These are phyloP conservation scores for Talaromyces marneffei DNA, from an alignment of 2,329 filamentous ascomycete species.

Conservation along the genomic window DNA sequence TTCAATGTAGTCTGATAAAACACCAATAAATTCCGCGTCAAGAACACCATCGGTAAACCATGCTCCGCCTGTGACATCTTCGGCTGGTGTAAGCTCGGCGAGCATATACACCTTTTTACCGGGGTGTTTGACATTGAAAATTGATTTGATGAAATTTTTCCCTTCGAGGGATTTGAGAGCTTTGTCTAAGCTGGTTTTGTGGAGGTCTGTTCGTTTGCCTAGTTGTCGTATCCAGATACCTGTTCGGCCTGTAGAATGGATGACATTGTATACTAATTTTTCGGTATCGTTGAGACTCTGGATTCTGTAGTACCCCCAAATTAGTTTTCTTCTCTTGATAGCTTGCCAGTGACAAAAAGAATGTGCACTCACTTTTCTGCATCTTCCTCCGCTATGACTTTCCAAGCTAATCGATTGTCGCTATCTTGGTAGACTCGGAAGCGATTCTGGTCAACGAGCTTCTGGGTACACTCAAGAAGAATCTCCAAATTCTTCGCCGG, in stretches of 20 bases:
- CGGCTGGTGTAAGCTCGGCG: constrained; percentile 72
- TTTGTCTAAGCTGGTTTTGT: constrained; percentile 74
- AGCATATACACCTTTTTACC: constrained; percentile 97
- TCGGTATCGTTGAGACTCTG: constrained; percentile 59
- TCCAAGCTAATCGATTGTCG: constrained; percentile 43
- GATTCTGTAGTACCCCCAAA: constrained; percentile 24
- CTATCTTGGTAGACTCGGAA: constrained; percentile 41
- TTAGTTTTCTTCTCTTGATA: not conserved
- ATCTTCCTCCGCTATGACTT: constrained; percentile 44
- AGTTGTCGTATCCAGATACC: constrained; percentile 90
- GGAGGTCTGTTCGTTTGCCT: constrained; percentile 71
- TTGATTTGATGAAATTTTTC: constrained; percentile 76
- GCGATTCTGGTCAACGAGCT: constrained; percentile 42
- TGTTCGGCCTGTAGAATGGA: constrained; percentile 76
- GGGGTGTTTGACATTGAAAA: constrained; percentile 87
- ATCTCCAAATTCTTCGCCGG: constrained; percentile 39
- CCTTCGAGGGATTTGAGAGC: constrained; percentile 76
- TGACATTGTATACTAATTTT: constrained; percentile 77
- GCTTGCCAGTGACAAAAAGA: too few species aligned
- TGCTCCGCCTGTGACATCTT: constrained; percentile 84
- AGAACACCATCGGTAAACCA: constrained; percentile 92
- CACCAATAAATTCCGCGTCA: constrained; percentile 80
- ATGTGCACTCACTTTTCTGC: constrained; percentile 40
- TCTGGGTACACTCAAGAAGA: constrained; percentile 41
- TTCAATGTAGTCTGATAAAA: constrained; percentile 66